Evolutionary conservation across 2,329 filamentous ascomycete genomes (phyloP), one percentile per base, ranked within the genome.

Genomic region (Chaetomiaceae sp.): DNA sequence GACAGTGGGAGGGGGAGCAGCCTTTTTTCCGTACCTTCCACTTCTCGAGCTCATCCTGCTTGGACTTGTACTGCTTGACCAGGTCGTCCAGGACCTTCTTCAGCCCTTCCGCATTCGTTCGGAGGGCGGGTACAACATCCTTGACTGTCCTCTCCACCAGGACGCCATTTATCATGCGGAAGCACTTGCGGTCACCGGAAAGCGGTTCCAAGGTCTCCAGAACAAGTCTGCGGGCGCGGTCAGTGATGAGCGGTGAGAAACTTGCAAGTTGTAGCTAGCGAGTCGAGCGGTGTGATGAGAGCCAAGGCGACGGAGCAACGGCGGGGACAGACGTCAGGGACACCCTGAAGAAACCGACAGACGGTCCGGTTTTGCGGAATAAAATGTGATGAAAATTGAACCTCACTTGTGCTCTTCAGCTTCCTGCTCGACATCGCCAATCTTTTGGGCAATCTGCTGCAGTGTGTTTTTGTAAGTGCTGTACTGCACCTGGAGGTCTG

Each of bases 91-190:
- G 75, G 25, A 97, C 90, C 72, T 96, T 95, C 72, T 87, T 93
- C 66, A 99, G 68, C 2, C 93, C 92, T 57, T 97, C 92, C 21
- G 89, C 87, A 67, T 99, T 97, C 17, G 90, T 97, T 73, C 89
- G 86, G 55, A 99, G 77, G 21, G 89, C 87, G 5, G 93, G 93
- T 49, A 95, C 77, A 12, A 99, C 89, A 68, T 97, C 93, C 69
- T 89, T 79, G 60, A 99, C 89, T 14, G 92, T 97, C 61, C 91
- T 81, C 74, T 99, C 93, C 48, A 96, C 89, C 52, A 99, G 75
- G 20, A 97, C 91, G 40, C 93, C 93, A 69, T 99, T 97, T 69
- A 99, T 95, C 81, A 99, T 89, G 62, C 93, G 91, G 73, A 97
- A 99, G 73, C 92, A 97, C 74, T 96, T 99, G 63, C 93, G 87